phyloP scores from a whole-genome alignment of 805 yeast species.

The Nakazawaea populi region DNA sequence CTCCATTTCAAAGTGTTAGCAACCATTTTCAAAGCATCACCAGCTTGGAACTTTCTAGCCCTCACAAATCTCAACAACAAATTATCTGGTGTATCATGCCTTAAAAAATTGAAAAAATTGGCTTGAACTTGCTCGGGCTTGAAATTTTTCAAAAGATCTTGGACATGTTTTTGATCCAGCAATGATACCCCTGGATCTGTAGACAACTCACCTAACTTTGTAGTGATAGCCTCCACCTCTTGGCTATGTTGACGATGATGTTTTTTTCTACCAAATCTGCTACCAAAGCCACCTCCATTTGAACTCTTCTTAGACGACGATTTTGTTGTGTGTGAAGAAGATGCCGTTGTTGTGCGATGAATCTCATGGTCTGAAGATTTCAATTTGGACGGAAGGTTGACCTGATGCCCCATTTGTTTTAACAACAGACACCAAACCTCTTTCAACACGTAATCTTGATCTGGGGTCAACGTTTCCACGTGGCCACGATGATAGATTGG shows the following conservation, averaged over 20 bases:
- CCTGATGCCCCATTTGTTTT: conserved; percentile 48
- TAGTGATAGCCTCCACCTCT: conserved; percentile 16
- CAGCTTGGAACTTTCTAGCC: conserved; percentile 82
- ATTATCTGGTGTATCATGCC: conserved; percentile 81
- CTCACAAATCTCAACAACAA: conserved; percentile 68
- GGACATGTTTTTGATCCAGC: conserved; percentile 32
- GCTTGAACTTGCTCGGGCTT: conserved; percentile 45
- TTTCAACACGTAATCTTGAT: conserved; percentile 60
- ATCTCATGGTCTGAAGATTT: conserved; percentile 11
- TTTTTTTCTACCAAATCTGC: conserved; percentile 19
- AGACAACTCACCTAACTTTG: conserved; percentile 15
- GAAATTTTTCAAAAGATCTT: conserved; percentile 43
- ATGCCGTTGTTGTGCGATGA: conserved; percentile 16
- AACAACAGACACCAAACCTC: conserved; percentile 66
- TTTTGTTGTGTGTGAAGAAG: conserved; percentile 16
- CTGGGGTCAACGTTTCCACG: conserved; percentile 38
- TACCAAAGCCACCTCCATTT: not conserved
- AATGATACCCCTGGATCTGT: conserved; percentile 23
- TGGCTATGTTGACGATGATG: conserved; percentile 18
- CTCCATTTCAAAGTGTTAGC: conserved; percentile 78
- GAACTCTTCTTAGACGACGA: not conserved
- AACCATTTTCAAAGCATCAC: conserved; percentile 64
- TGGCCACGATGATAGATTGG: conserved; percentile 28
- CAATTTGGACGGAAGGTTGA: conserved; percentile 19
- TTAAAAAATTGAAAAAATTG: conserved; percentile 53